Conservation (phyloP, 371 early-diverging fungal genomes). For the Hamiltosporidium tvaerminnensis region DNA sequence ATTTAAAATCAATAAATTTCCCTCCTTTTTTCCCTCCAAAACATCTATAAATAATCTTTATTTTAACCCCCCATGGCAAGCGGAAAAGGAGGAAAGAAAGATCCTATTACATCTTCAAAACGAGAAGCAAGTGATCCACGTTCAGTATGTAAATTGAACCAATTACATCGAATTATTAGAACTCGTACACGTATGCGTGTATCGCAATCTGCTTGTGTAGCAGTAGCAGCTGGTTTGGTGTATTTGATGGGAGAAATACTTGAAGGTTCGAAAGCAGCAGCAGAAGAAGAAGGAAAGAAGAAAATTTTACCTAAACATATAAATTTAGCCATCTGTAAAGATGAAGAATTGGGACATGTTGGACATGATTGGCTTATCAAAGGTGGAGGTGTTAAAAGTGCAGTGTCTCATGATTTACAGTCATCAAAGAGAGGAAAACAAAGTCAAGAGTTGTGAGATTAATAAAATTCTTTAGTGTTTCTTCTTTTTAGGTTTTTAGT, state of each 20-base stretch:
- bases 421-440: too few species aligned
- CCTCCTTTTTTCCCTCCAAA: conserved; percentile 1
- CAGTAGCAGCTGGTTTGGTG: conserved; percentile 35
- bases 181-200: conserved; percentile 47
- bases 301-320: conserved; percentile 54
- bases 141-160: conserved; percentile 31
- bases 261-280: conserved; percentile 46
- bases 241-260: conserved; percentile 50
- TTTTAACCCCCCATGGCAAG: neutral
- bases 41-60: neutral
- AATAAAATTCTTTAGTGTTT: too few species aligned
- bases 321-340: conserved; percentile 45
- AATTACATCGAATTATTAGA: conserved; percentile 49
- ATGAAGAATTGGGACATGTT: conserved; percentile 42
- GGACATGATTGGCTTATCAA: conserved; percentile 47
- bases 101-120: neutral
- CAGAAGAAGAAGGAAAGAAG: conserved; percentile 49
- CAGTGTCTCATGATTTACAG: neutral
- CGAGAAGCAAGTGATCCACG: neutral
- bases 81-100: neutral
- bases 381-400: conserved; percentile 39
- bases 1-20: too few species aligned
- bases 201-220: conserved; percentile 43
- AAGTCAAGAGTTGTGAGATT: too few species aligned
- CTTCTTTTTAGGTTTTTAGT: too few species aligned